Percentiles rank a stretch among this genome's conserved stretches.
Evolutionary conservation across 371 early-diverging fungal genomes (phyloP).

Genomic region (Sporodiniella umbellata): DNA sequence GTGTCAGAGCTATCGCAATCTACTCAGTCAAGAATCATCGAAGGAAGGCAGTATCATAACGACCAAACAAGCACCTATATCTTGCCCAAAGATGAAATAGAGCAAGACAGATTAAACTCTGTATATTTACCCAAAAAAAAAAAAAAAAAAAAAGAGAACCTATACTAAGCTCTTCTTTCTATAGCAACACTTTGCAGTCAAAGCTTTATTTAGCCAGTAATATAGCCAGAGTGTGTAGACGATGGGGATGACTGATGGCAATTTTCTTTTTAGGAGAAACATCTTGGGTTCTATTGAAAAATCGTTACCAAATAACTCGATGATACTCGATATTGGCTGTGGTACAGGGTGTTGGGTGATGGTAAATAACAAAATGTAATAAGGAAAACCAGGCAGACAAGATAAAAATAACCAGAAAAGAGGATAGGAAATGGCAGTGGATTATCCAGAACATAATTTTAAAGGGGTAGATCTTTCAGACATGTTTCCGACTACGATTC

Average conservation of each 20-base stretch:
- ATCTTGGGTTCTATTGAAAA: conserved; percentile 19
- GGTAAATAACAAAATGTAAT: conserved; percentile 11
- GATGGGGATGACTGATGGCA: no score
- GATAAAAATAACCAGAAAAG: background rate
- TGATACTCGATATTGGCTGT: conserved; percentile 26
- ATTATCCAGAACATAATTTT: conserved; percentile 49
- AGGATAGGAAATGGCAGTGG: conserved; percentile 54
- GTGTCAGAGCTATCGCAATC: conserved; percentile 2
- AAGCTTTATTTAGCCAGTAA: conserved; percentile 18
- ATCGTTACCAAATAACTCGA: background rate
- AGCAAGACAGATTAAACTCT: conserved; percentile 48
- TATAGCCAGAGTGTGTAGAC: no score
- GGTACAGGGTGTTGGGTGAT: conserved; percentile 29
- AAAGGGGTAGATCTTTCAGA: conserved; percentile 52
- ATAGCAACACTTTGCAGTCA: conserved; percentile 28
- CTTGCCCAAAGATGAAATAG: conserved; percentile 47
- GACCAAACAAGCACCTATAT: conserved; percentile 31
- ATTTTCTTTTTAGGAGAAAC: conserved; percentile 15
- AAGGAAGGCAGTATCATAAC: conserved; percentile 43
- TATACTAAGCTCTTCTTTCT: background rate
- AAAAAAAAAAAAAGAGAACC: background rate
- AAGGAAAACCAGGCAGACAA: no score
- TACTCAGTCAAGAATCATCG: conserved; percentile 22
- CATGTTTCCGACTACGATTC: conserved; percentile 39
- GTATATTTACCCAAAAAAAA: no score